Evolutionary conservation across 2,329 filamentous ascomycete genomes (phyloP).

Genomic region (Alternaria angustiovoidea): DNA sequence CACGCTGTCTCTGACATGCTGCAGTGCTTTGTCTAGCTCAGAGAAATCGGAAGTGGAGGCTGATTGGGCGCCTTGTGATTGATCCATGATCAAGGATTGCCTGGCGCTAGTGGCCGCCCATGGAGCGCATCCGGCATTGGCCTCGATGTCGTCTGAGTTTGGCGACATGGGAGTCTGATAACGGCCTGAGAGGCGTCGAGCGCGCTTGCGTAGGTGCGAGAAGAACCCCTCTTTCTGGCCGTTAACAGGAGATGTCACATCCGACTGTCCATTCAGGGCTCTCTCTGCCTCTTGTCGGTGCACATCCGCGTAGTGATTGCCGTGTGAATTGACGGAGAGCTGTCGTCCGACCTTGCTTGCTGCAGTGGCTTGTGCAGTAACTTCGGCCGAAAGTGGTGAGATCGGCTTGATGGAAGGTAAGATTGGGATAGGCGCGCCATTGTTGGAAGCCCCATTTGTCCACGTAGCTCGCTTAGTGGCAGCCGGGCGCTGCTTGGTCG

Average conservation of each 20-base stretch:
- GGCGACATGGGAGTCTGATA: conserved; percentile 84
- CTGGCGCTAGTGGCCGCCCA: conserved; percentile 82
- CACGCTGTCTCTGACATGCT: conserved; percentile 67
- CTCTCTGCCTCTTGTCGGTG: conserved; percentile 92
- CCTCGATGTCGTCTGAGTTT: conserved; percentile 84
- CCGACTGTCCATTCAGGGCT: conserved; percentile 82
- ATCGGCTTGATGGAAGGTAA: conserved; percentile 93
- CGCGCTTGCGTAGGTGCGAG: conserved; percentile 93
- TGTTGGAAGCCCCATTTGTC: conserved; percentile 79
- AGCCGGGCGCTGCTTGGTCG: conserved; percentile 63
- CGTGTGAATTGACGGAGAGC: conserved; percentile 88
- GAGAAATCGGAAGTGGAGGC: conserved; percentile 62
- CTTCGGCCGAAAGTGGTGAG: conserved; percentile 92
- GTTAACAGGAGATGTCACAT: conserved; percentile 76
- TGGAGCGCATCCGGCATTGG: conserved; percentile 88
- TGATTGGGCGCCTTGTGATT: conserved; percentile 57
- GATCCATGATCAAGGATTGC: conserved; percentile 79
- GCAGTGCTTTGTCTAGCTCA: conserved; percentile 68
- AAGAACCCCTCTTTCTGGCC: conserved; percentile 97
- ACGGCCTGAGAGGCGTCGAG: conserved; percentile 88
- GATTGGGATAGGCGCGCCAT: conserved; percentile 91
- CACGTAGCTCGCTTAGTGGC: conserved; percentile 88
- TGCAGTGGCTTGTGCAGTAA: conserved; percentile 82
- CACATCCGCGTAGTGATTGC: conserved; percentile 89
- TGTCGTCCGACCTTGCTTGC: conserved; percentile 94